Evolutionary conservation across 2,329 filamentous ascomycete species (phyloP).

Genomic region (Claviceps monticola): DNA sequence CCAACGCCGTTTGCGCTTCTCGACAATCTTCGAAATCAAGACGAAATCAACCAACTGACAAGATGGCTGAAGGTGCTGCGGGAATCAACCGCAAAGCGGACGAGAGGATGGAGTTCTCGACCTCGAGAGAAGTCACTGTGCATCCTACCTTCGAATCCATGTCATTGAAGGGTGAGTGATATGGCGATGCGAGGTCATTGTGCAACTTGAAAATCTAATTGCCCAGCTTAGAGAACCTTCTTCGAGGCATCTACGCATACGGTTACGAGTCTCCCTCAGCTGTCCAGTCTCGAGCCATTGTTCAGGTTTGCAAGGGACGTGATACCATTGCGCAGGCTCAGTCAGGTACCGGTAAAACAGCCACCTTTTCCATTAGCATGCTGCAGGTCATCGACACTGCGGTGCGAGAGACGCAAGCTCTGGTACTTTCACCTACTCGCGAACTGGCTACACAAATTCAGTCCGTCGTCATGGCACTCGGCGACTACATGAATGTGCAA

Average conservation of each 20-base stretch:
- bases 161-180: constrained; percentile 63
- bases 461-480: constrained; percentile 97
- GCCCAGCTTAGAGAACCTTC: constrained; percentile 56
- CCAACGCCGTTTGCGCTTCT: background rate
- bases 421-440: constrained; percentile 89
- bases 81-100: constrained; percentile 83
- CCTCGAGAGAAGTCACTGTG: constrained; percentile 93
- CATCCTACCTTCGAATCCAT: constrained; percentile 90
- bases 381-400: constrained; percentile 92
- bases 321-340: constrained; percentile 98
- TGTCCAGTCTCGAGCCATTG: constrained; percentile 94
- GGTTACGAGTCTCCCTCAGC: constrained; percentile 97
- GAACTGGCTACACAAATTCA: constrained; percentile 98
- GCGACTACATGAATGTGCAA: constrained; percentile 99
- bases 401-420: constrained; percentile 82
- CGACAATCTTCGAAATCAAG: background rate
- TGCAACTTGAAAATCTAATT: background rate
- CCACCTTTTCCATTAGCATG: constrained; percentile 92
- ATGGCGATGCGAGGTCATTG: background rate
- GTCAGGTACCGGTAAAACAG: constrained; percentile 92
- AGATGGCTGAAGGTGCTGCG: constrained; percentile 70
- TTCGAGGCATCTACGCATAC: constrained; percentile 95
- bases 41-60: constrained; percentile 17
- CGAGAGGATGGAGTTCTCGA: constrained; percentile 95
- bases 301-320: constrained; percentile 97